Evolutionary conservation across 1,284 basidiomycete species (phyloP).

Genomic region (Thecaphora thlaspeos): DNA sequence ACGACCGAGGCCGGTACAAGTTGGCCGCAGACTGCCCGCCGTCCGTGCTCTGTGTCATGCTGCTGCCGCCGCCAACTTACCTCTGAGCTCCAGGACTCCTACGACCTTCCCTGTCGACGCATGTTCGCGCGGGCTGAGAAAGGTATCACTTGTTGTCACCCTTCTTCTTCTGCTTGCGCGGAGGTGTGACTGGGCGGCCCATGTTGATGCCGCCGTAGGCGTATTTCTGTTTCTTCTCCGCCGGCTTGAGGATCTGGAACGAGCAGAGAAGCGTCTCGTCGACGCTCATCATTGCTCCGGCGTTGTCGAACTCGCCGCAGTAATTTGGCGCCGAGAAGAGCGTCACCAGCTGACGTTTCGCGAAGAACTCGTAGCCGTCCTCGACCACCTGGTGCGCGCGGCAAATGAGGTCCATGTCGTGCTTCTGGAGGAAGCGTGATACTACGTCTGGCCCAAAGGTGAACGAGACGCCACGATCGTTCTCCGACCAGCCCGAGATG

Average conservation of each 20-base stretch:
- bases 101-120: too few relatives aligned
- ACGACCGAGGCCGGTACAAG: too few relatives aligned
- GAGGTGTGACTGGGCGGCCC: constrained; percentile 63
- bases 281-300: constrained; percentile 99
- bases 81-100: too few relatives aligned
- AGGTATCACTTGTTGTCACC: constrained; percentile 49
- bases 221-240: constrained; percentile 94
- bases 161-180: constrained; percentile 63
- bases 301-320: constrained; percentile 97
- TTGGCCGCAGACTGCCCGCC: too few relatives aligned
- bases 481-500: constrained; percentile 98
- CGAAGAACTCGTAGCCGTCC: constrained; percentile 99
- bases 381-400: constrained; percentile 98
- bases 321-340: constrained; percentile 98
- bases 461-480: constrained; percentile 95
- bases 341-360: constrained; percentile 93
- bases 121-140: too few relatives aligned
- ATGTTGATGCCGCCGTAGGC: constrained; percentile 58
- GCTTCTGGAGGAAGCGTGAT: constrained; percentile 95
- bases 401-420: constrained; percentile 98
- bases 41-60: too few relatives aligned
- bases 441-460: constrained; percentile 99
- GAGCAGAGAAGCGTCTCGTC: constrained; percentile 96
- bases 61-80: too few relatives aligned
- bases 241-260: constrained; percentile 93